phyloP scores from a whole-genome alignment of 2,329 filamentous ascomycete genomes.

The Colletotrichum euphorbiae region DNA sequence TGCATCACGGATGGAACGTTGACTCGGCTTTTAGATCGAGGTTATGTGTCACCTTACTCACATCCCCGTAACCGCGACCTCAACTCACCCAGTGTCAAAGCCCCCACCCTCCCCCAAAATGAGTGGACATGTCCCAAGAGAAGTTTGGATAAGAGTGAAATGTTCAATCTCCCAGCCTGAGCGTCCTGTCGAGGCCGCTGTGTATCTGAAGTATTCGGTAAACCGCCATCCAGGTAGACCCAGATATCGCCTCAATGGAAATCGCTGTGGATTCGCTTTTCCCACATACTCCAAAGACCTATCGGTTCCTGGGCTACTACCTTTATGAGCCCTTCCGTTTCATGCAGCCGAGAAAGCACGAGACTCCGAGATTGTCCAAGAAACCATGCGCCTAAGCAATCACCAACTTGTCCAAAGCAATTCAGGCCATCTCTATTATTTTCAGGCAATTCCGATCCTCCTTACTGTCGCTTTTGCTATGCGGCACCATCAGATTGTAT shows the following conservation, averaged over 20 bases:
- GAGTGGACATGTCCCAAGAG: background rate
- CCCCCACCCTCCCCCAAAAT: background rate
- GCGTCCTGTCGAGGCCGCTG: background rate
- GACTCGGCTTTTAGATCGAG: background rate
- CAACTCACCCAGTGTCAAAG: background rate
- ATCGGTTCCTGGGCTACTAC: background rate
- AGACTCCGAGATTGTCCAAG: background rate
- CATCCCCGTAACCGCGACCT: background rate
- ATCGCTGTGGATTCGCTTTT: constrained; percentile 8
- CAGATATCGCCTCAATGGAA: background rate
- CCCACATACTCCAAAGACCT: constrained; percentile 6
- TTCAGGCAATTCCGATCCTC: constrained; percentile 58
- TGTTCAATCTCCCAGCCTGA: background rate
- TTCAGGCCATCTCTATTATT: constrained; percentile 66
- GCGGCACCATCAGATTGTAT: constrained; percentile 44
- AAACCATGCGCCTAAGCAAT: constrained; percentile 56
- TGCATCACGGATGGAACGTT: constrained; percentile 28
- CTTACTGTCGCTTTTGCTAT: constrained; percentile 50
- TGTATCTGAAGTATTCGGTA: background rate
- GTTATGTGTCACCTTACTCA: background rate
- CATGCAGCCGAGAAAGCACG: background rate
- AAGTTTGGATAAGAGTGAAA: constrained; percentile 16
- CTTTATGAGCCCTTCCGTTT: background rate
- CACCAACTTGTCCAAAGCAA: constrained; percentile 64
- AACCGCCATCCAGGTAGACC: background rate